phyloP scores from a whole-genome alignment of 495 filamentous ascomycete genomes.

The Hypoxylon trugodes region DNA sequence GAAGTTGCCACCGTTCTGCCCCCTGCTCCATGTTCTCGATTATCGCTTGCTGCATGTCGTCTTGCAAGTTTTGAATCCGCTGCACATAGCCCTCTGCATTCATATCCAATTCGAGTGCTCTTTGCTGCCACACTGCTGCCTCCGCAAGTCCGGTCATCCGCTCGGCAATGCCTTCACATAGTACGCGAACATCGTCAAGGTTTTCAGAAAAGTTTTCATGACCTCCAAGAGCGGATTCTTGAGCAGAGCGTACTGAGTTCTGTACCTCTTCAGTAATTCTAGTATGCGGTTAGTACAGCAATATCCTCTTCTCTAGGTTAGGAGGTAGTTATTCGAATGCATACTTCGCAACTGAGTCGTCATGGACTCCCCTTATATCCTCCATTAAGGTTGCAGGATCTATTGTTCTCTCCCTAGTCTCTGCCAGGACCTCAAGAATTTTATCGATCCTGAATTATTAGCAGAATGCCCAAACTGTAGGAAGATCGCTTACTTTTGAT shows the following conservation, averaged over 20 bases:
- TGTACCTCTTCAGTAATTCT: constrained; percentile 20
- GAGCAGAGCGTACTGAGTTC: not conserved
- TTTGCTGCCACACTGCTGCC: constrained; percentile 33
- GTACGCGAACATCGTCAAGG: constrained; percentile 11
- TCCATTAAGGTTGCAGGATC: constrained; percentile 15
- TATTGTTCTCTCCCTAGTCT: constrained; percentile 4
- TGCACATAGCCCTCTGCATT: constrained; percentile 20
- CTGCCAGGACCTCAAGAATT: constrained; percentile 22
- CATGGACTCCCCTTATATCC: constrained; percentile 25
- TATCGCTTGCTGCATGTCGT: constrained; percentile 34
- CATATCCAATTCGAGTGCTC: constrained; percentile 7
- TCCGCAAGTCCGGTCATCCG: not conserved
- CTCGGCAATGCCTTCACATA: constrained; percentile 21
- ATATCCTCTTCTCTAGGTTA: no score
- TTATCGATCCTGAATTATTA: constrained; percentile 34
- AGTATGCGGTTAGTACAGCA: not conserved
- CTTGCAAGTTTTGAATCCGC: constrained; percentile 33
- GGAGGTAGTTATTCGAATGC: not conserved
- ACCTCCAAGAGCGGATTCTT: not conserved
- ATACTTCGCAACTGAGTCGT: constrained; percentile 23
- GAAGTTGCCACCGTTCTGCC: constrained; percentile 22
- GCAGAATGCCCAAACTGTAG: not conserved
- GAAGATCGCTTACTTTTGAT: constrained; percentile 26
- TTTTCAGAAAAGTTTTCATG: constrained; percentile 6
- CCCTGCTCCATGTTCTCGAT: constrained; percentile 20